Evolutionary conservation across 1,139 yeast genomes (phyloP), one percentile per base, ranked within the genome.

Genomic region (Candida sanyaensis): DNA sequence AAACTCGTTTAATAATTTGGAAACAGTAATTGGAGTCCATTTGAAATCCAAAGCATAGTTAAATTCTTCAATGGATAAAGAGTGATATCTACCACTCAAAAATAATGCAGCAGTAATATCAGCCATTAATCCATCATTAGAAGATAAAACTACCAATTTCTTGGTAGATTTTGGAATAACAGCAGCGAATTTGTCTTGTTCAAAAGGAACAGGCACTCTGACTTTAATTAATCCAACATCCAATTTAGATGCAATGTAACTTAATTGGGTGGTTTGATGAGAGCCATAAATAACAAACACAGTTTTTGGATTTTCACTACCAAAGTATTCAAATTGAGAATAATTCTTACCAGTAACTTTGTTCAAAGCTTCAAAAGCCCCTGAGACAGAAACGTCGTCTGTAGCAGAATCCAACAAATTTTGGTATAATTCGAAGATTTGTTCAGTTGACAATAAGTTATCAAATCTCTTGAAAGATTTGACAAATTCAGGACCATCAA

Each of bases 251-350:
- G 84, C 69, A 32, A 80, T 73, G 41, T 71, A 67, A 39, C 78
- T 58, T 38, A 88, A 76, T 53, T 83, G 69, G 43, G 80, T 74
- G 13, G 86, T 69, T 61, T 86, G 93, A 41, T 81, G 71, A 21
- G 95, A 77, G 28, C 97, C 96, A 59, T 86, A 84, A 36, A 84
- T 77, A 29, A 91, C 93, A 63, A 88, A 82, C 12, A 92, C 89
- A 30, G 86, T 80, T 42, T 80, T 80, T 7, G 96, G 85, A 48
- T 71, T 65, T 9, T 67, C 63, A 48, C 74, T 71, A 47, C 97
- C 97, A 51, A 65, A 65, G 66, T 86, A 89, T 65, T 89, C 88
- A 59, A 91, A 88, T 30, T 87, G 81, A 45, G 80, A 71, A 63
- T 84, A 85, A 29, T 71, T 63, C 11, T 85, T 77, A 39, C 86